phyloP scores from a whole-genome alignment of 139 green algal genomes.

The Chlamydomonas eustigma region DNA sequence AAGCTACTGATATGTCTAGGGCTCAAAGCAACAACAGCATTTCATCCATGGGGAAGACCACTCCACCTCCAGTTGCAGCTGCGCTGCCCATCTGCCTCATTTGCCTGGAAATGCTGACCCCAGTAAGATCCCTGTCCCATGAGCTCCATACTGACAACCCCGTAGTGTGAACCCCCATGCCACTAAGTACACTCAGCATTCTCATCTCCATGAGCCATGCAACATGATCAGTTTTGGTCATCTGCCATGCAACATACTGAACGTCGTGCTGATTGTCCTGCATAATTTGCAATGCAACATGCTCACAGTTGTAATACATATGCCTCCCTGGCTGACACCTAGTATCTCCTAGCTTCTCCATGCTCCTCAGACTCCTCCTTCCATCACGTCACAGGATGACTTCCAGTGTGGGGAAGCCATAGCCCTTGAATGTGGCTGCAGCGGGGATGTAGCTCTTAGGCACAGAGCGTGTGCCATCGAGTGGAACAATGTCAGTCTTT shows the following conservation, averaged over 20 bases:
- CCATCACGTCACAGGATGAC: slow-evolving; percentile 10
- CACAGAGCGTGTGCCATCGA: slow-evolving; percentile 76
- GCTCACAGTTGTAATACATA: too few relatives aligned
- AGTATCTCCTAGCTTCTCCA: neutral
- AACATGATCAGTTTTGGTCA: too few relatives aligned
- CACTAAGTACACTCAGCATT: too few relatives aligned
- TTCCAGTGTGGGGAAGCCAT: slow-evolving; percentile 71
- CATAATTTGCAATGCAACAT: too few relatives aligned
- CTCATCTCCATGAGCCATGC: too few relatives aligned
- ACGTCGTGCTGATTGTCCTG: too few relatives aligned
- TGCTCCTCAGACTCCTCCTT: neutral
- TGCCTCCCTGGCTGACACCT: too few relatives aligned
- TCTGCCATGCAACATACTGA: too few relatives aligned
- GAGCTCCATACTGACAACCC: too few relatives aligned
- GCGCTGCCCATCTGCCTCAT: slow-evolving; percentile 67
- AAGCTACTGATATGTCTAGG: too few relatives aligned
- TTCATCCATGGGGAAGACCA: neutral
- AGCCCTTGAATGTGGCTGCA: slow-evolving; percentile 65
- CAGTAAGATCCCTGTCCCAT: slow-evolving; percentile 23
- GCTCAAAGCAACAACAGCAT: neutral
- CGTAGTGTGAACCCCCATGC: too few relatives aligned
- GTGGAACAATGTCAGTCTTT: slow-evolving; percentile 64
- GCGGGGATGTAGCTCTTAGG: slow-evolving; percentile 73
- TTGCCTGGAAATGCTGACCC: slow-evolving; percentile 68
- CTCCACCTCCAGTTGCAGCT: slow-evolving; percentile 3